Conservation (phyloP, 257 asterid species). For the Ocimum tenuiflorum region DNA sequence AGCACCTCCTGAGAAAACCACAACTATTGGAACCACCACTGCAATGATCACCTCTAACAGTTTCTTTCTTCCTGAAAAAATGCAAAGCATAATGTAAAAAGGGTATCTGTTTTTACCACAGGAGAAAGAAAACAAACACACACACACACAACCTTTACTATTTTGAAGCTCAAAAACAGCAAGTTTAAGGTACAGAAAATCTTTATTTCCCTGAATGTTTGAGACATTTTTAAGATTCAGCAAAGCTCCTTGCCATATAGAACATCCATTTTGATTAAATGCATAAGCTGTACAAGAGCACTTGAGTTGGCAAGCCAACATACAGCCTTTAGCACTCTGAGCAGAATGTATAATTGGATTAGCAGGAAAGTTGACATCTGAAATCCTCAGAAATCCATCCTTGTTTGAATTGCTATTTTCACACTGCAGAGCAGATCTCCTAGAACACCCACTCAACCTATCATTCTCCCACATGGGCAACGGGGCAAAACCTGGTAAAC, state of each 20-base stretch:
- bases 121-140: not conserved
- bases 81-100: not conserved
- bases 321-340: no score
- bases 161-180: slow-evolving; percentile 25
- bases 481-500: slow-evolving; percentile 23
- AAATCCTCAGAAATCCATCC: slow-evolving; percentile 17
- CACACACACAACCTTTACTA: slow-evolving; percentile 21
- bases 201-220: not conserved
- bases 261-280: slow-evolving; percentile 17
- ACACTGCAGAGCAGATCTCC: slow-evolving; percentile 28
- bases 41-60: slow-evolving; percentile 22
- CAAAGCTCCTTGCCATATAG: slow-evolving; percentile 31
- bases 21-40: slow-evolving; percentile 27
- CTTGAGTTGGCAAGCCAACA: no score
- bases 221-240: slow-evolving; percentile 2
- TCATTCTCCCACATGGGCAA: not conserved
- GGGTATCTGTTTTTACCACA: no score
- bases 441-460: slow-evolving; percentile 14
- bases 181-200: slow-evolving; percentile 22
- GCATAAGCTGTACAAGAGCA: no score
- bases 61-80: slow-evolving; percentile 23
- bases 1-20: slow-evolving; percentile 25
- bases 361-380: slow-evolving; percentile 17
- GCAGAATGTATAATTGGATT: slow-evolving; percentile 1
- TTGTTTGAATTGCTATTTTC: slow-evolving; percentile 1